Conservation (phyloP, 371 early-diverging fungal genomes). For the Lichtheimia hyalospora region DNA sequence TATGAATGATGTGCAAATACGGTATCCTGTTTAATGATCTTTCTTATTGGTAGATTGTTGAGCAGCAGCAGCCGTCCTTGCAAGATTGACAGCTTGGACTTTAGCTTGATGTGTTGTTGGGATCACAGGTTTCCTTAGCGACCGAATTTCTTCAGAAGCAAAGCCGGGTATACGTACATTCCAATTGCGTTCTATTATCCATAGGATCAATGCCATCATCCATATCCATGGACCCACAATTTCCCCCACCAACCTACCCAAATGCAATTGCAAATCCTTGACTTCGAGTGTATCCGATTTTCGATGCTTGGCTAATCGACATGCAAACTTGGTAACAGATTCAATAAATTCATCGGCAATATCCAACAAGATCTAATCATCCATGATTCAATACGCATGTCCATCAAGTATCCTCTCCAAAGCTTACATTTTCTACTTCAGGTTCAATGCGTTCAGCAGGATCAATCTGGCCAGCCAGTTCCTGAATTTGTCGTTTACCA, state of each 20-base stretch:
- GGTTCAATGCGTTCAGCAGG: conserved; percentile 83
- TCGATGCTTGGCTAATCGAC: conserved; percentile 90
- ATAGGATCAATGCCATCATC: not conserved
- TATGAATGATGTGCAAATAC: too few relatives aligned
- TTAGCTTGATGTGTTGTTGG: conserved; percentile 66
- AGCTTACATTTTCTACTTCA: conserved; percentile 85
- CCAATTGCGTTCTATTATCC: conserved; percentile 82
- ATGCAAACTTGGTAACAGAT: conserved; percentile 82
- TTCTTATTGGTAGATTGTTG: too few relatives aligned
- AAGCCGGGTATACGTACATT: conserved; percentile 93
- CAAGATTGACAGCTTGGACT: conserved; percentile 65
- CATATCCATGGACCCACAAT: not conserved
- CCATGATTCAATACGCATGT: not conserved
- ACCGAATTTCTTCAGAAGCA: conserved; percentile 80
- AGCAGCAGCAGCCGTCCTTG: conserved; percentile 25
- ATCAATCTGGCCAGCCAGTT: conserved; percentile 87
- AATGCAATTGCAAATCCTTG: conserved; percentile 88
- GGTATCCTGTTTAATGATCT: too few relatives aligned
- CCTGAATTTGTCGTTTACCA: conserved; percentile 84
- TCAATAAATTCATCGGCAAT: conserved; percentile 94
- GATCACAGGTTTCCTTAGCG: conserved; percentile 68
- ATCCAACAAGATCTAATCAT: conserved; percentile 72
- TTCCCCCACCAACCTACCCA: conserved; percentile 59
- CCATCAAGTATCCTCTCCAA: not conserved
- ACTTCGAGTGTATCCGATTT: conserved; percentile 82